Conservation (phyloP, 2,329 filamentous ascomycete species). For the Beauveria sp. region DNA sequence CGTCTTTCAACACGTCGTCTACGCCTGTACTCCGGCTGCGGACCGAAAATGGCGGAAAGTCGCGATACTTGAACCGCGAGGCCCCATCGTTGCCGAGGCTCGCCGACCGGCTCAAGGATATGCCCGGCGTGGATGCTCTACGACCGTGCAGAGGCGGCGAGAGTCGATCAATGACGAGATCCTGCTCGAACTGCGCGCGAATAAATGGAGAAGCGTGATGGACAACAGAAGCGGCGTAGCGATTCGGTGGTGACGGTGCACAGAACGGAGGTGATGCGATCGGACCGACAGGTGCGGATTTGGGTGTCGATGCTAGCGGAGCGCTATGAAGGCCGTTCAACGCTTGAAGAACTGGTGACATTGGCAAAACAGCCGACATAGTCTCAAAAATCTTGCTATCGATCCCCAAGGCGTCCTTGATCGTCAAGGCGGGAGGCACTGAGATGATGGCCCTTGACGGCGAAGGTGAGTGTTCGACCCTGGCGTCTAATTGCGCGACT, state of each 20-base stretch:
- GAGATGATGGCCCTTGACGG: not conserved
- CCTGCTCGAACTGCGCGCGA: slow-evolving; percentile 29
- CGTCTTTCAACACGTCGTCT: slow-evolving; percentile 14
- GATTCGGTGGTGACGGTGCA: slow-evolving; percentile 21
- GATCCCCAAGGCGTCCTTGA: slow-evolving; percentile 27
- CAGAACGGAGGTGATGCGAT: slow-evolving; percentile 19
- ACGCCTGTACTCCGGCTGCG: slow-evolving; percentile 25
- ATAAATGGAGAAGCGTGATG: slow-evolving; percentile 25
- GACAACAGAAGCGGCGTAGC: slow-evolving; percentile 21
- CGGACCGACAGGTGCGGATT: slow-evolving; percentile 21
- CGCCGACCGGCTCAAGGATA: slow-evolving; percentile 27
- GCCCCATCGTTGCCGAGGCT: slow-evolving; percentile 24
- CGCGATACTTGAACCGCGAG: slow-evolving; percentile 24
- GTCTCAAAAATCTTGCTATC: slow-evolving; percentile 16
- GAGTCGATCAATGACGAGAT: slow-evolving; percentile 29
- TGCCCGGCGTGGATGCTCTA: slow-evolving; percentile 8
- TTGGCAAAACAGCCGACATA: slow-evolving; percentile 16
- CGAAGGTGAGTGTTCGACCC: not conserved
- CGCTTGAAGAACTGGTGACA: slow-evolving; percentile 25
- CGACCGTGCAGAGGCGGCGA: slow-evolving; percentile 26
- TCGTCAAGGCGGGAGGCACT: slow-evolving; percentile 10
- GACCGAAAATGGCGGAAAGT: slow-evolving; percentile 29
- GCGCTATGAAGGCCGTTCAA: slow-evolving; percentile 16
- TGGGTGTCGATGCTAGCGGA: slow-evolving; percentile 2
- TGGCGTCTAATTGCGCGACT: slow-evolving; percentile 12